Base-by-base conservation (phyloP, 2,329 filamentous ascomycete species). In the Botrytis paeoniae region DNA sequence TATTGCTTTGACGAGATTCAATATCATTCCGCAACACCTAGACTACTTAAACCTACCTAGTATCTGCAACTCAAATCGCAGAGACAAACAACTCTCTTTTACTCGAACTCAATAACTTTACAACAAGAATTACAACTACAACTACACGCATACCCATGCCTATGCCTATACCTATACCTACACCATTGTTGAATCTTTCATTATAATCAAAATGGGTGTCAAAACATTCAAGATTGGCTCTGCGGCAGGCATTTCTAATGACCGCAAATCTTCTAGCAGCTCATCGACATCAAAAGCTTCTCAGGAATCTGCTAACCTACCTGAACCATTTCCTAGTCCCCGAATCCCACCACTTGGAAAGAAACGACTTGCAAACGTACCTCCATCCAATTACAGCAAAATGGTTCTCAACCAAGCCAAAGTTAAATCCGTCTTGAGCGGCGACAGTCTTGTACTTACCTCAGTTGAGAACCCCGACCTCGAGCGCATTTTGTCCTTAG, bases 351-450 rank as follows among this genome's bases (percentile, higher is more conserved):
- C 74, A 32, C 75, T 74, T 70, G 73, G 71, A 76, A 75, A 74
- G 62, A 73, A 72, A 63, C 69, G 68, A 32, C 68, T 75, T 59
- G 78, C 76, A 69, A 80, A 78, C 72, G 75, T 79, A 29, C 79
- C 81, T 69, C 77, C 78, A 54, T 77, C 78, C 73, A 72, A 78
- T 75, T 81, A 79, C 74, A 69, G 71, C 66, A 79, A 75, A 57
- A 81, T 80, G 78, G 75, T 78, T 74, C 76, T 80, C 64, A 77
- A 78, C 79, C 83, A 89, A 82, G 89, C 91, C 81, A 92, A 91
- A 80, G 95, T 98, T 83, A 99, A 99, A 88, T 93, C 92, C 82
- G 93, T 97, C 78, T 86, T 97, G 80, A 98, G 95, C 80, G 96
- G 96, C 80, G 96, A 98, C 86, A 97, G 95, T 41, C 85, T 98